phyloP scores from a whole-genome alignment of 2,329 filamentous ascomycete species.

The Teratosphaeria destructans region DNA sequence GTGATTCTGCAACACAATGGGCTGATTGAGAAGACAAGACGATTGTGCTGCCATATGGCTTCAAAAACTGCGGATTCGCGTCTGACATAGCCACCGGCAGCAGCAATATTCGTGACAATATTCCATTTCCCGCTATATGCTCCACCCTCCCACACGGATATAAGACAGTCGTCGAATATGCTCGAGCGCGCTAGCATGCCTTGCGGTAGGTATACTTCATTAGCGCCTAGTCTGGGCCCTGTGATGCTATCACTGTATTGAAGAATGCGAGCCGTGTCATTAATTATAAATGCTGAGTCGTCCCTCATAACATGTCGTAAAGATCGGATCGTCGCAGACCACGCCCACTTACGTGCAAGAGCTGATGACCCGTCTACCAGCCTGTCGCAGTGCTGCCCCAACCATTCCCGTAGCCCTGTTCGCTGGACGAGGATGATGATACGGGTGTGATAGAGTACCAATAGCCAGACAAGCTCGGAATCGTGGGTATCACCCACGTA shows the following conservation, averaged over 20 bases:
- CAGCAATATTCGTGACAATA: no score
- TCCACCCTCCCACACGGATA: no score
- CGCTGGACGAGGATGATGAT: not conserved
- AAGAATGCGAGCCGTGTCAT: not conserved
- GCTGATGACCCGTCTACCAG: not conserved
- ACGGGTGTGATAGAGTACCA: not conserved
- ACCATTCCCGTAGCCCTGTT: not conserved
- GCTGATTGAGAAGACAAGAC: no score
- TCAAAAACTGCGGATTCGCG: no score
- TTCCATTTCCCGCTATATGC: no score
- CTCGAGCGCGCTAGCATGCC: not conserved
- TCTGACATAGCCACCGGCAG: no score
- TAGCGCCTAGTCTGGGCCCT: not conserved
- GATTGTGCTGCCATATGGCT: no score
- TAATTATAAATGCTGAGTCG: not conserved
- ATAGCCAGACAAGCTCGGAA: not conserved
- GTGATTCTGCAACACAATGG: no score
- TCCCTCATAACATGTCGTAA: not conserved
- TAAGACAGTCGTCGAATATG: not conserved
- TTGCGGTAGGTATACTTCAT: not conserved
- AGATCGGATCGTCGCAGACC: not conserved
- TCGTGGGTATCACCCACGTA: not conserved
- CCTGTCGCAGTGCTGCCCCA: not conserved
- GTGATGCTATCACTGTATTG: not conserved
- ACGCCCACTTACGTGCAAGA: not conserved